phyloP scores from a whole-genome alignment of 1,284 basidiomycete genomes.

The Mycena sp. region DNA sequence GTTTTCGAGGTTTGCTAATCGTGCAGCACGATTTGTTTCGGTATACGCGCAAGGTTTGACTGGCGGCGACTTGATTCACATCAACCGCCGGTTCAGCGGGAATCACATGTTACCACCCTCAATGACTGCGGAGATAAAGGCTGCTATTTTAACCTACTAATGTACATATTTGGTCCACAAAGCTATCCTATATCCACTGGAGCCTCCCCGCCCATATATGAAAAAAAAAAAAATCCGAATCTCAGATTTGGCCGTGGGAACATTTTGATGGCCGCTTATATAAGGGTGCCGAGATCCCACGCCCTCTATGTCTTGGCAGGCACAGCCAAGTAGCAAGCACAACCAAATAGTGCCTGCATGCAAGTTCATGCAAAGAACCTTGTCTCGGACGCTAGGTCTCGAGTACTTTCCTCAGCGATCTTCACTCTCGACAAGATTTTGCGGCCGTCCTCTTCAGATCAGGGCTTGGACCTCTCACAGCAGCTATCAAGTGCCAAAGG shows the following conservation, averaged over 20 bases:
- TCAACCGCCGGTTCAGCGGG: neutral
- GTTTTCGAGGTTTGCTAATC: neutral
- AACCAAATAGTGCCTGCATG: too few relatives aligned
- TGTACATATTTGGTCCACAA: neutral
- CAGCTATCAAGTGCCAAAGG: too few relatives aligned
- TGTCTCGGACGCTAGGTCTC: too few relatives aligned
- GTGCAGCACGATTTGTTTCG: neutral
- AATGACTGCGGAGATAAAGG: constrained; percentile 7
- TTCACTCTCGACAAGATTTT: too few relatives aligned
- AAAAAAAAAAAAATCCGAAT: neutral
- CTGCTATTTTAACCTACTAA: neutral
- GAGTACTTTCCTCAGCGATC: too few relatives aligned
- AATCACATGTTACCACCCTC: constrained; percentile 6
- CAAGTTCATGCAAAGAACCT: too few relatives aligned
- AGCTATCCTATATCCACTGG: neutral
- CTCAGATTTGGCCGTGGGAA: constrained; percentile 8
- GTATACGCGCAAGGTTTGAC: constrained; percentile 2
- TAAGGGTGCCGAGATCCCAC: neutral
- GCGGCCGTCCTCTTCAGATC: too few relatives aligned
- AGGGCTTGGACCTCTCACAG: too few relatives aligned
- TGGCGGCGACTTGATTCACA: neutral
- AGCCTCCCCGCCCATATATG: too few relatives aligned
- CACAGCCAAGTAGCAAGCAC: too few relatives aligned
- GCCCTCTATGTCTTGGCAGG: too few relatives aligned
- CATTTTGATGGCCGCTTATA: neutral